phyloP scores from a whole-genome alignment of 2,329 filamentous ascomycete species.

The Fonsecaea pedrosoi region DNA sequence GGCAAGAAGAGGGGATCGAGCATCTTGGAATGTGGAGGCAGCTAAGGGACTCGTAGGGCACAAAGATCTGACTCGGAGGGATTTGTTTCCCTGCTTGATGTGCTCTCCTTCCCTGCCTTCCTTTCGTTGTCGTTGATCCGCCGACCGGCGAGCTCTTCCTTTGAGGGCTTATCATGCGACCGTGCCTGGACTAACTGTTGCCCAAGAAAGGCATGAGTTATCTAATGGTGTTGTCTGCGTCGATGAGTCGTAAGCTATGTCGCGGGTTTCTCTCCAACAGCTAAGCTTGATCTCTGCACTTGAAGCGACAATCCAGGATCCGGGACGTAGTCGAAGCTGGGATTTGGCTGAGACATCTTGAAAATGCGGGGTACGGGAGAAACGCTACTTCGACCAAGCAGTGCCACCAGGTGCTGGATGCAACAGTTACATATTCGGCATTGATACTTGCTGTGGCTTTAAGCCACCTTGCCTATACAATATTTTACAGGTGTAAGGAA shows the following conservation, averaged over 20 bases:
- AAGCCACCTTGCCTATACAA: not conserved
- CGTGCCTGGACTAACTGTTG: not conserved
- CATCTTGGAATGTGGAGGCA: constrained; percentile 83
- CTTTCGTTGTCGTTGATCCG: not conserved
- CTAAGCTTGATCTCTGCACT: not conserved
- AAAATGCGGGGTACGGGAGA: not conserved
- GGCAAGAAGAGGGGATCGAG: constrained; percentile 82
- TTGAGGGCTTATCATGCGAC: not conserved
- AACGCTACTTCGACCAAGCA: not conserved
- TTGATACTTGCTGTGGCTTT: not conserved
- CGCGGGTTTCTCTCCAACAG: not conserved
- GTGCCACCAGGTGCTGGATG: not conserved
- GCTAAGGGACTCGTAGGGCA: constrained; percentile 32
- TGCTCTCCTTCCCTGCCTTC: not conserved
- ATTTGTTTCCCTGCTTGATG: not conserved
- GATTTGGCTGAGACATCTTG: not conserved
- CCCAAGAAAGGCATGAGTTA: not conserved
- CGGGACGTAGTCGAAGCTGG: not conserved
- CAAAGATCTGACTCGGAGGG: not conserved
- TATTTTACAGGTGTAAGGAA: no score
- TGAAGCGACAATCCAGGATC: no score
- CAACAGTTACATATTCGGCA: constrained; percentile 10
- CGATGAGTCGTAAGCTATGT: not conserved
- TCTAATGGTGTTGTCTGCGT: not conserved
- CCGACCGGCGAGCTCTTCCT: not conserved